These are phyloP conservation scores for Bruguiera hainesii DNA, from an alignment of 441 rosid species.

Conservation along the genomic window DNA sequence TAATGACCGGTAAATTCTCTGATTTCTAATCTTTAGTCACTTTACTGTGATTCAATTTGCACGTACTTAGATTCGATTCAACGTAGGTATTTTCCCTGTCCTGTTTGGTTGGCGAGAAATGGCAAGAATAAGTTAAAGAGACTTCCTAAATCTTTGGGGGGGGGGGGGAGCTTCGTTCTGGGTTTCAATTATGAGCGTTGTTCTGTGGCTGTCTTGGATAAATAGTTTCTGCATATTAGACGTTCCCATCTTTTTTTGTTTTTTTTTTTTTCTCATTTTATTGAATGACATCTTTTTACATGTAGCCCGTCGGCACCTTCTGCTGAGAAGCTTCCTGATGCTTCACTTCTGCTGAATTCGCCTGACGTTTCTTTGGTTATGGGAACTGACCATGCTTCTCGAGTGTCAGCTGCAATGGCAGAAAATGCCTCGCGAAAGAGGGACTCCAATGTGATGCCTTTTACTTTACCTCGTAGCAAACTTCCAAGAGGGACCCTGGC, in stretches of 20 bases:
- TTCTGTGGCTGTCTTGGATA: not conserved
- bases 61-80: too few relatives aligned
- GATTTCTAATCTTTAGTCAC: not conserved
- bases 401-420: constrained; percentile 78
- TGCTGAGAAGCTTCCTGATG: constrained; percentile 70
- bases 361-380: constrained; percentile 28
- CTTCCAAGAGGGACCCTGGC: constrained; percentile 57
- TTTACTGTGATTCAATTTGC: not conserved
- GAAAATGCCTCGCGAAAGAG: constrained; percentile 66
- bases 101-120: not conserved
- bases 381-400: constrained; percentile 65
- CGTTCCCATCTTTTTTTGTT: not conserved
- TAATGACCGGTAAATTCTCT: constrained; percentile 27
- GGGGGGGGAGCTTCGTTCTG: not conserved
- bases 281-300: not conserved
- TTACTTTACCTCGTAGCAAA: constrained; percentile 48
- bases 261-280: not conserved
- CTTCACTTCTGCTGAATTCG: constrained; percentile 61
- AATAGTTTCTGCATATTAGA: too few relatives aligned
- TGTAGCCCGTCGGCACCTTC: constrained; percentile 19
- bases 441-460: constrained; percentile 36
- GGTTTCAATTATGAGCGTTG: not conserved
- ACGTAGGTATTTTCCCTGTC: not conserved
- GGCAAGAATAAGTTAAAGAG: not conserved
- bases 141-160: not conserved